phyloP scores from a whole-genome alignment of 768 basidiomycete species.

The Infundibulicybe gibba region DNA sequence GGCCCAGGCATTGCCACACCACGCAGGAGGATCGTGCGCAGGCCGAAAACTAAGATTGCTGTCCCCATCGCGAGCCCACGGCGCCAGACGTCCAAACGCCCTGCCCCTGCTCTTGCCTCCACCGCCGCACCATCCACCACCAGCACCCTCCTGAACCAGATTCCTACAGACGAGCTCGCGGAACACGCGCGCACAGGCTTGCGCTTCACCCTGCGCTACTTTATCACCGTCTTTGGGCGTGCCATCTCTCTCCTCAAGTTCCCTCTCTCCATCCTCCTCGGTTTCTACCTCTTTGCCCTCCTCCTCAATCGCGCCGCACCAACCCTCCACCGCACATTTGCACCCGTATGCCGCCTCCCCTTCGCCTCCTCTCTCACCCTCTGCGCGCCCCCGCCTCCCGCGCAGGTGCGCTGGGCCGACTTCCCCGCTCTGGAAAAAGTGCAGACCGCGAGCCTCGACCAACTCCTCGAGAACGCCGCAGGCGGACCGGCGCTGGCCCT shows the following conservation, averaged over 20 bases:
- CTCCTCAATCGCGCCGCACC: slow-evolving; percentile 35
- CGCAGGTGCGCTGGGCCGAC: slow-evolving; percentile 45
- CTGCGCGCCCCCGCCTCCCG: slow-evolving; percentile 65
- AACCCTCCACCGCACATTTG: slow-evolving; percentile 42
- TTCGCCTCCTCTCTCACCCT: no score
- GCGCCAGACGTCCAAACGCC: slow-evolving; percentile 5
- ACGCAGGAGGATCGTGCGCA: no score
- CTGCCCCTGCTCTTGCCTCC: slow-evolving; percentile 7
- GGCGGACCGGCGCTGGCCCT: slow-evolving; percentile 59
- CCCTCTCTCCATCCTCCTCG: slow-evolving; percentile 53
- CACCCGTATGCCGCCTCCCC: slow-evolving; percentile 59
- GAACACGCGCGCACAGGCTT: slow-evolving; percentile 25
- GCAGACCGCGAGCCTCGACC: slow-evolving; percentile 59
- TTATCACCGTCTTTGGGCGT: slow-evolving; percentile 41
- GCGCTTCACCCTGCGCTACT: slow-evolving; percentile 31
- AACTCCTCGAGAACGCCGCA: slow-evolving; percentile 55
- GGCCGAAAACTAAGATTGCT: no score
- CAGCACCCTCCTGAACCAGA: neutral
- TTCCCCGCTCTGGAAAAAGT: slow-evolving; percentile 58
- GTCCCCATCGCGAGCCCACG: no score
- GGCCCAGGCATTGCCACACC: no score
- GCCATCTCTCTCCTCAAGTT: slow-evolving; percentile 47
- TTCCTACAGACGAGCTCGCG: slow-evolving; percentile 20
- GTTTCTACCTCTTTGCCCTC: slow-evolving; percentile 46
- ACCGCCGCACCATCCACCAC: neutral